Conservation (phyloP, 2,329 filamentous ascomycete species). For the Fonsecaea monophora region DNA sequence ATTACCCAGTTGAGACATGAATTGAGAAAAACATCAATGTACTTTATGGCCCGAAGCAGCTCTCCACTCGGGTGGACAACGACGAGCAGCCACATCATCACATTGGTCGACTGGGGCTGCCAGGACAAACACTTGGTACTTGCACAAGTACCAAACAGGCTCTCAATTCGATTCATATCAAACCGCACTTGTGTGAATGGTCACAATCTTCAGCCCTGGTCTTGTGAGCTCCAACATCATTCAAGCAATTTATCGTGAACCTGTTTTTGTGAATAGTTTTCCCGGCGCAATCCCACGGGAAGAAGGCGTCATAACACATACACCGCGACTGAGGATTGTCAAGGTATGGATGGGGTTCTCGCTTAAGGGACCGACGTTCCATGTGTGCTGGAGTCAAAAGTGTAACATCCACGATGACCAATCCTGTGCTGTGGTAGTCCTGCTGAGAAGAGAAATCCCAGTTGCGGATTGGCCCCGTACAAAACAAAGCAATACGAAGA, state of each 20-base stretch:
- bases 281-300: background rate
- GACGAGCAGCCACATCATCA: background rate
- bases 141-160: too few relatives aligned
- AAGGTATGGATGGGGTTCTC: background rate
- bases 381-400: background rate
- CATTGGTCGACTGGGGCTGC: background rate
- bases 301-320: background rate
- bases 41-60: background rate
- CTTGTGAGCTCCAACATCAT: background rate
- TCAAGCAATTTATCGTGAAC: background rate
- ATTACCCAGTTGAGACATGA: background rate
- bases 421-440: background rate
- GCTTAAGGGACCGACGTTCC: background rate
- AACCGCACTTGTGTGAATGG: background rate
- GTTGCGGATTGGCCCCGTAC: background rate
- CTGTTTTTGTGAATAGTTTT: background rate
- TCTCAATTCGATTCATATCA: background rate
- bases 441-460: background rate
- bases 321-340: background rate
- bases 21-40: background rate
- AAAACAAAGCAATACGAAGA: background rate
- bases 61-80: background rate
- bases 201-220: background rate
- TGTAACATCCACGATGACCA: background rate
- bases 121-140: background rate